Conservation (phyloP, 306 rosid genomes). For the Clitoria ternatea region DNA sequence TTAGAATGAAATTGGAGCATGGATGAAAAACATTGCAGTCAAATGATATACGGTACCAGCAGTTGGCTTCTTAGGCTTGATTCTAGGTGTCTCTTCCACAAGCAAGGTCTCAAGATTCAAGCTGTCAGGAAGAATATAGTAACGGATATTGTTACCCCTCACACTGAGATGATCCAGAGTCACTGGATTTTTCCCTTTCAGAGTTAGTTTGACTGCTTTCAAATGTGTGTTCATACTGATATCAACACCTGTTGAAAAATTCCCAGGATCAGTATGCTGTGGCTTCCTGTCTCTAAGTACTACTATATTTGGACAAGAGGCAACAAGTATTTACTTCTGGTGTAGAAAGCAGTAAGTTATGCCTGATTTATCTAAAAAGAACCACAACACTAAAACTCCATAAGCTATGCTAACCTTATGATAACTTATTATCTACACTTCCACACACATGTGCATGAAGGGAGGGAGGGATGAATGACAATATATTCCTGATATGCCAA, state of each 20-base stretch:
- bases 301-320: neutral
- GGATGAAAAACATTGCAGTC: neutral
- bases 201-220: slow-evolving; percentile 84
- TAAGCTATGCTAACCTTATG: neutral
- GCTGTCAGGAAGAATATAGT: slow-evolving; percentile 59
- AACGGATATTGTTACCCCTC: slow-evolving; percentile 88
- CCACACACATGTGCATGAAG: neutral
- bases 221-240: slow-evolving; percentile 71
- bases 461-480: neutral
- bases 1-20: neutral
- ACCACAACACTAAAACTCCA: neutral
- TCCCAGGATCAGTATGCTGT: slow-evolving; percentile 21
- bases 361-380: neutral
- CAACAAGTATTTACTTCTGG: neutral
- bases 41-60: slow-evolving; percentile 52
- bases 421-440: neutral
- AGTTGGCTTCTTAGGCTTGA: slow-evolving; percentile 95
- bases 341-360: neutral
- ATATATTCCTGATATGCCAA: neutral
- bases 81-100: slow-evolving; percentile 65
- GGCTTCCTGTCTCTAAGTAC: neutral
- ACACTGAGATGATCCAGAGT: slow-evolving; percentile 95
- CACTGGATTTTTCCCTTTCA: slow-evolving; percentile 92
- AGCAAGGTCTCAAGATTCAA: slow-evolving; percentile 43
- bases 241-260: slow-evolving; percentile 49